These are phyloP conservation scores for Cryptococcus amylolentus DNA, from an alignment of 1,284 basidiomycete species.

Conservation along the genomic window DNA sequence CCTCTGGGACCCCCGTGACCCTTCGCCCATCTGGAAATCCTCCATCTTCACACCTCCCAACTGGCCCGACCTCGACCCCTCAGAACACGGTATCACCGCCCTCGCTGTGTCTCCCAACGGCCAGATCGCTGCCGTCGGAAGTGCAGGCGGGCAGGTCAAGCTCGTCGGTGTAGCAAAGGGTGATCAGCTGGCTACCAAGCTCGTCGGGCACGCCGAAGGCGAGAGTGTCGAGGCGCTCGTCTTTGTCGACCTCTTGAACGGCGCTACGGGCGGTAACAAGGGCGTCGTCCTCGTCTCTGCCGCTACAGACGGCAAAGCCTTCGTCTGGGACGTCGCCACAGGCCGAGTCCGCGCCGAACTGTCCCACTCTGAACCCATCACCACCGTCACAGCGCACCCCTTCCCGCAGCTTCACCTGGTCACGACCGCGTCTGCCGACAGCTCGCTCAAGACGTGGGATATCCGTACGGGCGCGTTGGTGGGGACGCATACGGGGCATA, in stretches of 20 bases:
- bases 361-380: slow-evolving; percentile 66
- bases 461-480: slow-evolving; percentile 75
- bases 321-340: slow-evolving; percentile 88
- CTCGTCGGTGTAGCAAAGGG: slow-evolving; percentile 83
- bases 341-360: slow-evolving; percentile 75
- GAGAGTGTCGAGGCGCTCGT: slow-evolving; percentile 86
- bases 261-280: slow-evolving; percentile 55
- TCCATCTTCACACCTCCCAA: slow-evolving; percentile 54
- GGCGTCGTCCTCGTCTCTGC: slow-evolving; percentile 74
- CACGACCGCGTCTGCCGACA: slow-evolving; percentile 80
- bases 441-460: slow-evolving; percentile 86
- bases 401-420: slow-evolving; percentile 65
- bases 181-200: slow-evolving; percentile 65
- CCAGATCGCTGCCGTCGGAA: slow-evolving; percentile 83
- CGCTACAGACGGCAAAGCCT: slow-evolving; percentile 88
- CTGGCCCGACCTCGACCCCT: slow-evolving; percentile 52
- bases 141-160: slow-evolving; percentile 74
- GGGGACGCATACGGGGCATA: slow-evolving; percentile 79
- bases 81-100: slow-evolving; percentile 74
- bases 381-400: slow-evolving; percentile 70
- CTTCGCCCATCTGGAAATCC: slow-evolving; percentile 62
- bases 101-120: slow-evolving; percentile 79
- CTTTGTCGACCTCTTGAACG: slow-evolving; percentile 73
- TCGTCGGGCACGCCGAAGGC: slow-evolving; percentile 80
- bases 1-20: slow-evolving; percentile 79